A percentile compares a stretch with the other conserved stretches of the same genome.
Evolutionary conservation across 2,329 filamentous ascomycete species (phyloP).

Genomic region (Zasmidium cellare): DNA sequence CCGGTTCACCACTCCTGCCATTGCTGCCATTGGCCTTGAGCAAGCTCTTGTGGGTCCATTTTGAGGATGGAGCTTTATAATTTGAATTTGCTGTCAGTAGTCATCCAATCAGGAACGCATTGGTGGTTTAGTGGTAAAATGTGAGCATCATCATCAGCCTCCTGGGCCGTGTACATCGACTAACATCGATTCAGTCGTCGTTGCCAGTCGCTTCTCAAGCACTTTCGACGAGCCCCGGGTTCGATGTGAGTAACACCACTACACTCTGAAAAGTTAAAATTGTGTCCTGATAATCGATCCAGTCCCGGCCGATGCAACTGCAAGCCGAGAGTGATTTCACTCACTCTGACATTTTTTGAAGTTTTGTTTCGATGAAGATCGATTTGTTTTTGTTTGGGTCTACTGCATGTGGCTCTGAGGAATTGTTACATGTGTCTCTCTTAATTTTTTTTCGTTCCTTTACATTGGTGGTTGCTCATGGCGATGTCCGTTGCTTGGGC

Average conservation of each 20-base stretch:
- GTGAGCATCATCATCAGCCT: not conserved
- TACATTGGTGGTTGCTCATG: no score
- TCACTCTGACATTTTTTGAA: not conserved
- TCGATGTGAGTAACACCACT: conserved; percentile 1
- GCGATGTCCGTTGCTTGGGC: no score
- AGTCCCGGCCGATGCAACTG: not conserved
- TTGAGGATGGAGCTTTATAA: no score
- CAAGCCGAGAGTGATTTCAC: not conserved
- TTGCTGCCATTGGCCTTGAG: no score
- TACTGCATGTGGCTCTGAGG: no score
- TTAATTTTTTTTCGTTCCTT: no score
- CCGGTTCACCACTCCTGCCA: no score
- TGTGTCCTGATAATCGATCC: not conserved
- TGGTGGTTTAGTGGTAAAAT: conserved; percentile 17
- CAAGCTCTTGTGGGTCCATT: no score
- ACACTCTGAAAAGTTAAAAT: not conserved
- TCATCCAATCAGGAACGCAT: no score
- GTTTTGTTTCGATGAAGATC: not conserved
- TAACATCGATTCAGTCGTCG: not conserved
- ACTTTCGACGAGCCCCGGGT: conserved; percentile 8
- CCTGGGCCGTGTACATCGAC: not conserved
- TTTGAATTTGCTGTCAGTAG: no score
- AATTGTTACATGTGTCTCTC: no score
- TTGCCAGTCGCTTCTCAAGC: not conserved
- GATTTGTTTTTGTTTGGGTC: no score